Conservation (phyloP, 2,329 filamentous ascomycete genomes). For the Fusarium brachygibbosum region DNA sequence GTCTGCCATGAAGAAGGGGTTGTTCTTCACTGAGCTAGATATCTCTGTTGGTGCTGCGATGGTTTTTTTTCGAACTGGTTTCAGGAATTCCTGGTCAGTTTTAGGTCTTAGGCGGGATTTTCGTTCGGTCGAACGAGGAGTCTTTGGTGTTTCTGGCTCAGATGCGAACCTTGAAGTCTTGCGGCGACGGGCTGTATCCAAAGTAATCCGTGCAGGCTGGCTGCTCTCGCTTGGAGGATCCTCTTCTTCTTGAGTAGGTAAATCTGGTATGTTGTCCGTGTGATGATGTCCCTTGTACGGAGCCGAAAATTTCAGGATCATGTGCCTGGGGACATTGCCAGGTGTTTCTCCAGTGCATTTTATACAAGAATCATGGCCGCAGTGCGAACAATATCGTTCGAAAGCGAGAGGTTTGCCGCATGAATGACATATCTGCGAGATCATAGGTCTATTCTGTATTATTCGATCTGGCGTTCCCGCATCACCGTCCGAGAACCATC, state of each 20-base stretch:
- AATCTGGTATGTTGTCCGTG: constrained; percentile 3
- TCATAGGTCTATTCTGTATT: constrained; percentile 35
- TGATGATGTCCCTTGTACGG: constrained; percentile 18
- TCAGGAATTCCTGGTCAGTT: constrained; percentile 13
- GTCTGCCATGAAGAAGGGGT: constrained; percentile 54
- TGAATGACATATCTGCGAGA: constrained; percentile 62
- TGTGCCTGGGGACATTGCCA: constrained; percentile 19
- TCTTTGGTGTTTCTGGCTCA: constrained; percentile 25
- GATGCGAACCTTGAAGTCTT: constrained; percentile 29
- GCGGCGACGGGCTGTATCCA: constrained; percentile 10
- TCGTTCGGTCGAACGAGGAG: constrained; percentile 12
- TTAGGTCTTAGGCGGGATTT: constrained; percentile 18
- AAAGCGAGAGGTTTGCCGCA: constrained; percentile 60
- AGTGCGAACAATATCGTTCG: constrained; percentile 60
- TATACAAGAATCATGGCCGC: constrained; percentile 65
- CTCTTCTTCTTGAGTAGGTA: constrained; percentile 2
- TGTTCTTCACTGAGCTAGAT: constrained; percentile 46
- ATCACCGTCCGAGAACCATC: constrained; percentile 62
- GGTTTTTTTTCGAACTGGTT: constrained; percentile 23
- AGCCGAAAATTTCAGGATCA: neutral
- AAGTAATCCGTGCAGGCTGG: constrained; percentile 8
- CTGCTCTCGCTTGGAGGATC: constrained; percentile 7
- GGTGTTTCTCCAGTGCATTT: constrained; percentile 60
- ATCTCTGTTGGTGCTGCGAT: constrained; percentile 24
- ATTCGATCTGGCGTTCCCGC: constrained; percentile 17